These are phyloP conservation scores for Dalbergia cochinchinensis DNA, from an alignment of 306 rosid species.

Conservation along the genomic window DNA sequence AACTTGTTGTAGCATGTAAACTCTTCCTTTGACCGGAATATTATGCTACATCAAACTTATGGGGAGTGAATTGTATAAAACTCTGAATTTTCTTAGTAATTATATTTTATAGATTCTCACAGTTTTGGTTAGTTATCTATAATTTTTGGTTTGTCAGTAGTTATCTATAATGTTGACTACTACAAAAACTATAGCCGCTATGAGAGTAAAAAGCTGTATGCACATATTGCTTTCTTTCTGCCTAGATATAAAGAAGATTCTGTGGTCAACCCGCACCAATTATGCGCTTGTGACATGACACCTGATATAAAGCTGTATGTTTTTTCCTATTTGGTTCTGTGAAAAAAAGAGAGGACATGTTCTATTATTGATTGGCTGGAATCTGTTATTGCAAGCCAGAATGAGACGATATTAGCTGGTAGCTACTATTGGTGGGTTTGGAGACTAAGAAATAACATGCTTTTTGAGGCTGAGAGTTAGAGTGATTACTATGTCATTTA, in stretches of 20 bases:
- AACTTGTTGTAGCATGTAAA: background rate
- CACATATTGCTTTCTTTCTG: background rate
- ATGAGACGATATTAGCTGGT: no score
- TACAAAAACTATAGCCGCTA: background rate
- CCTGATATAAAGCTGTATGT: no score
- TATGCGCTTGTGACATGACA: constrained; percentile 24
- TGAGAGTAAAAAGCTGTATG: background rate
- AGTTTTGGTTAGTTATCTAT: constrained; percentile 19
- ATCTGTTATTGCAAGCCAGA: no score
- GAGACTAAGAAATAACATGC: no score
- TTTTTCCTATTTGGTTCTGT: no score
- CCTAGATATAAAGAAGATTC: background rate
- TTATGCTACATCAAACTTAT: background rate
- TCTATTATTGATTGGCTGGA: no score
- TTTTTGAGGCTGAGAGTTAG: no score
- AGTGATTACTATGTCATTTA: no score
- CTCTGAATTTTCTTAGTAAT: background rate
- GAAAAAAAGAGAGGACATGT: no score
- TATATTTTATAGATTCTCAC: background rate
- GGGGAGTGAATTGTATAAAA: background rate
- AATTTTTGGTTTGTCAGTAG: background rate
- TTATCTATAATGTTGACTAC: constrained; percentile 28
- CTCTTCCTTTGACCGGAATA: background rate
- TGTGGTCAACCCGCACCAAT: constrained; percentile 35
- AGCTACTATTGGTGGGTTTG: no score